Evolutionary conservation across 805 yeast genomes (phyloP).

Genomic region (Candida sonorensis): DNA sequence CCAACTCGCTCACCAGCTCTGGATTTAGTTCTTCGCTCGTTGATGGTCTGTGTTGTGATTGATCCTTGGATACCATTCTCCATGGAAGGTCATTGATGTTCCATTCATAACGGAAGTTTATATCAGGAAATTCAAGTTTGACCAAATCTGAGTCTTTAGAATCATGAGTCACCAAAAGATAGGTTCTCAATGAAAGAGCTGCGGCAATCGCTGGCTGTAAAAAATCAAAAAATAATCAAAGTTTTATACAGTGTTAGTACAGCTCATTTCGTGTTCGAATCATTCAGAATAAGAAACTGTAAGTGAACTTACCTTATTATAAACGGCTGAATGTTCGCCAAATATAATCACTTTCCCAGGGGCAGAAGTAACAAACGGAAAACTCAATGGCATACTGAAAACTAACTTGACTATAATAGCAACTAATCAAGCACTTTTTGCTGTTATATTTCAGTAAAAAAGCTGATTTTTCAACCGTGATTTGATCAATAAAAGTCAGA

Average conservation of each 20-base stretch:
- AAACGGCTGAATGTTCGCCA: slow-evolving; percentile 97
- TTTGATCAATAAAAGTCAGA: too few relatives aligned
- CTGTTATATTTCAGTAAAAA: too few relatives aligned
- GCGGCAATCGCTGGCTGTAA: slow-evolving; percentile 89
- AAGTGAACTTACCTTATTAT: slow-evolving; percentile 57
- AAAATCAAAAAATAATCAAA: background rate
- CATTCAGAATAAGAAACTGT: too few relatives aligned
- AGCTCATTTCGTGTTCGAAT: too few relatives aligned
- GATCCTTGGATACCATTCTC: slow-evolving; percentile 28
- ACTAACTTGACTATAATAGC: too few relatives aligned
- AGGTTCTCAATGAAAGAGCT: slow-evolving; percentile 80
- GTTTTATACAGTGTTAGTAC: too few relatives aligned
- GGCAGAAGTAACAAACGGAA: slow-evolving; percentile 76
- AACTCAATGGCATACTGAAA: slow-evolving; percentile 9
- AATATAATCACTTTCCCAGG: slow-evolving; percentile 95
- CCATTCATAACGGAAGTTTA: slow-evolving; percentile 64
- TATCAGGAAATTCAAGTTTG: slow-evolving; percentile 77
- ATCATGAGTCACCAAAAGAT: slow-evolving; percentile 54
- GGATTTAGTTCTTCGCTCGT: slow-evolving; percentile 53
- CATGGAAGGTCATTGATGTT: slow-evolving; percentile 53
- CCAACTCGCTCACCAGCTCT: slow-evolving; percentile 45
- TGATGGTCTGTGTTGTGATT: slow-evolving; percentile 18
- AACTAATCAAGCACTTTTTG: too few relatives aligned
- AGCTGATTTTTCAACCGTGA: too few relatives aligned
- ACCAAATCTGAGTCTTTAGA: slow-evolving; percentile 35